Percentiles rank a stretch among this genome's conserved stretches.
Conservation (phyloP, 352 stramenopile species). For the Pythium insidiosum region DNA sequence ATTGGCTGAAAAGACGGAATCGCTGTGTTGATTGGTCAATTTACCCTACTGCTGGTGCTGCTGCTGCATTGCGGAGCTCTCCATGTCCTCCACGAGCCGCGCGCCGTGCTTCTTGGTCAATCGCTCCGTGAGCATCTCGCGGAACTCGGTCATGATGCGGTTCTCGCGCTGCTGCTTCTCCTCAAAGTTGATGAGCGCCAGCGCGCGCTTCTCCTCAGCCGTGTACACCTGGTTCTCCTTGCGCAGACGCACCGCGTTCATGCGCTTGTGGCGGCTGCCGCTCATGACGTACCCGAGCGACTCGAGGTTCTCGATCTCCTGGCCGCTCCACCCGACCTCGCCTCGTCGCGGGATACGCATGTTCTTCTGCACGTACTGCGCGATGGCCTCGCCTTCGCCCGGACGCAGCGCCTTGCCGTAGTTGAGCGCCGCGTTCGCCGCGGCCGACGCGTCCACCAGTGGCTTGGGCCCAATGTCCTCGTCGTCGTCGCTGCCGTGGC, state of each 20-base stretch:
- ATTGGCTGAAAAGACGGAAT: constrained; percentile 10
- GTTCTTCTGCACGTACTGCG: constrained; percentile 98
- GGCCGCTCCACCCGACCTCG: constrained; percentile 94
- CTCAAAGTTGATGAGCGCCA: constrained; percentile 98
- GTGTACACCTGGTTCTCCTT: constrained; percentile 99
- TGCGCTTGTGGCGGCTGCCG: constrained; percentile 94
- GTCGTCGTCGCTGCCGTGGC: constrained; percentile 62
- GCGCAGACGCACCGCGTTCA: constrained; percentile 98
- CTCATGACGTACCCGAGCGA: constrained; percentile 96
- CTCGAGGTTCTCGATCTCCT: constrained; percentile 97
- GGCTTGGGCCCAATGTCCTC: constrained; percentile 85
- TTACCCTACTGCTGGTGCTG: constrained; percentile 12
- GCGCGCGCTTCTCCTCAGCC: constrained; percentile 96
- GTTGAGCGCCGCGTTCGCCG: constrained; percentile 44
- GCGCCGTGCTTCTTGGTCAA: constrained; percentile 86
- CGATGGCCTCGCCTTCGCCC: constrained; percentile 93
- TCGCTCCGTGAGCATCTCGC: constrained; percentile 86
- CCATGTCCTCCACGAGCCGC: constrained; percentile 81
- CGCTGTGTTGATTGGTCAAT: neutral
- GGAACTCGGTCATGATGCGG: constrained; percentile 96
- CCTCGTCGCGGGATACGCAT: constrained; percentile 97
- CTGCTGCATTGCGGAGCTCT: constrained; percentile 45
- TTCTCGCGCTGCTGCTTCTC: constrained; percentile 99
- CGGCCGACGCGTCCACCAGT: constrained; percentile 36
- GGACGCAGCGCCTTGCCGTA: constrained; percentile 92